Evolutionary conservation across 2,329 filamentous ascomycete genomes (phyloP), one percentile per base, ranked within the genome.

Genomic region (Capronia coronata): DNA sequence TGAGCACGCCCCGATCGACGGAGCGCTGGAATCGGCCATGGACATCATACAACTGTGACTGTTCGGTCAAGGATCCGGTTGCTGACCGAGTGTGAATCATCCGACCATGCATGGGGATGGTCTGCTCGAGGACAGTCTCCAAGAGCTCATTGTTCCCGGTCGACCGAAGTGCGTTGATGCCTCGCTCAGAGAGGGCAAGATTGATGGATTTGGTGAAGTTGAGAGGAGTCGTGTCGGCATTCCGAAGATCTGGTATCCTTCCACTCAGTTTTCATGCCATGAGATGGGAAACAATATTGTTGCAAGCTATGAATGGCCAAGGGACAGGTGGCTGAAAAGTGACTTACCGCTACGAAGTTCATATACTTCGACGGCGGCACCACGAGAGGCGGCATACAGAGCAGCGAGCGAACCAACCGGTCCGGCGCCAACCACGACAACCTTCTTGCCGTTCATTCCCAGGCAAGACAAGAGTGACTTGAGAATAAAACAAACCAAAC

Each of bases 161-260:
- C 60, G 86, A 74, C 45, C 79, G 78, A 69, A 98, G 83, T 18
- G 91, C 87, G 66, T 93, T 86, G 66, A 97, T 90, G 25, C 93
- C 93, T 51, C 93, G 82, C 66, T 97, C 90, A 0, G 93, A 97
- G 1, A 98, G 75, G 18, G 93, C 91, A 48, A 98, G 72, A 64
- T 98, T 98, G 73, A 98, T 98, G n/a, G 93, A 97, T 67, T 89
- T 94, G 53, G 90, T 94, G 65, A 96, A 96, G 68, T 96, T 96
- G 54, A 97, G 75, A 2, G 91, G 90, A 23, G 83, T 82, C 0
- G 87, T 95, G 2, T 80, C 78, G 2, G 86, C 83, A 65, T 94
- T 83, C 34, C 93, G 83, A 42, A 97, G 82, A 71, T 98, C 93
- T 97, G 57, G 43, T 51, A 30, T 43, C 19, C 2, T 11, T 21